phyloP scores from a whole-genome alignment of 176 grass and related monocot species.

The Leersia perrieri region DNA sequence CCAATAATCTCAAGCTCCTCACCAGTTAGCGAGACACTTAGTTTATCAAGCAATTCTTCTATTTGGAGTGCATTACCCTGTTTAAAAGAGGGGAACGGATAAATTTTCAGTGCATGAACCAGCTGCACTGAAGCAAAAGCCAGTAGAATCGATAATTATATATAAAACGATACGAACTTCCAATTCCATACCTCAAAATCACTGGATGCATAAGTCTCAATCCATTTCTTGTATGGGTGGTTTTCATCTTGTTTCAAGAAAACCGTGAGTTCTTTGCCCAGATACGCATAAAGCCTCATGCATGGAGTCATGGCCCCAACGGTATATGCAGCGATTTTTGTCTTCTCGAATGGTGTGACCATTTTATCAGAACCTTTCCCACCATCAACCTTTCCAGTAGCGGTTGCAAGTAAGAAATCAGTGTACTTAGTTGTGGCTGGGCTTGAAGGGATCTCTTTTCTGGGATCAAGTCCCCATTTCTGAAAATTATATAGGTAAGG shows the following conservation, averaged over 20 bases:
- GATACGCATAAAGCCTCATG: constrained; percentile 91
- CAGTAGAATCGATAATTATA: neutral
- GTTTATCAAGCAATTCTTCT: constrained; percentile 93
- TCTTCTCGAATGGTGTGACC: constrained; percentile 96
- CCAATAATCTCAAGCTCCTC: constrained; percentile 90
- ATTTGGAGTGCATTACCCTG: constrained; percentile 75
- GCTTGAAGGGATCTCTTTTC: constrained; percentile 60
- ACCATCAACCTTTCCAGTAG: constrained; percentile 82
- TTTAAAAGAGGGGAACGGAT: neutral
- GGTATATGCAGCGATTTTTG: constrained; percentile 93
- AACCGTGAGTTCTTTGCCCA: constrained; percentile 66
- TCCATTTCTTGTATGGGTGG: constrained; percentile 89
- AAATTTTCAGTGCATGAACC: constrained; percentile 15
- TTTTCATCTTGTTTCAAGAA: constrained; percentile 56
- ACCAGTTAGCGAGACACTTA: constrained; percentile 86
- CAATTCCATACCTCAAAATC: constrained; percentile 67
- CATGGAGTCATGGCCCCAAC: constrained; percentile 90
- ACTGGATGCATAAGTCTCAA: constrained; percentile 62
- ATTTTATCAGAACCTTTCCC: constrained; percentile 84
- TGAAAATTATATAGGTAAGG: constrained; percentile 43
- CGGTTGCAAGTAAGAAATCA: constrained; percentile 84
- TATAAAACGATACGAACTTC: neutral
- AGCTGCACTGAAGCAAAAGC: neutral
- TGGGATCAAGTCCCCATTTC: constrained; percentile 88
- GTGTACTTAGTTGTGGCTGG: constrained; percentile 78